These are phyloP conservation scores for Metschnikowia henanensis DNA, from an alignment of 805 yeast species.

Conservation along the genomic window DNA sequence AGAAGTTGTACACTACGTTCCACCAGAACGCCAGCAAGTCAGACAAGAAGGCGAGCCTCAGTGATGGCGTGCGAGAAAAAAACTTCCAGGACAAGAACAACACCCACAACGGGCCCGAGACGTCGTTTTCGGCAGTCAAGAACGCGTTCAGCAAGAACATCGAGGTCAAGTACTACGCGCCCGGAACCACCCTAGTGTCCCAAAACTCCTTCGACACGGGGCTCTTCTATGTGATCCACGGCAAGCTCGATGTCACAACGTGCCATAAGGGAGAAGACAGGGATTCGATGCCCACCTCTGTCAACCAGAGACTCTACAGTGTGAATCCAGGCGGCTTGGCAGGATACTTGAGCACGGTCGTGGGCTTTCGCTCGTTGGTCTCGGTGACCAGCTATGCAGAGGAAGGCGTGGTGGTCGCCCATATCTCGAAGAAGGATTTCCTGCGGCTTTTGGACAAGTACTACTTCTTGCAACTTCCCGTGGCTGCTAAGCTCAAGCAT, in stretches of 20 bases:
- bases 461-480: slow-evolving; percentile 71
- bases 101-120: slow-evolving; percentile 3
- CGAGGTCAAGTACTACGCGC: slow-evolving; percentile 51
- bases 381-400: slow-evolving; percentile 62
- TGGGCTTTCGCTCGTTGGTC: slow-evolving; percentile 79
- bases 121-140: slow-evolving; percentile 52
- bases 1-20: slow-evolving; percentile 33
- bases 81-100: neutral
- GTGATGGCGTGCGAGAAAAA: slow-evolving; percentile 2
- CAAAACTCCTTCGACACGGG: slow-evolving; percentile 74
- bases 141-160: slow-evolving; percentile 59
- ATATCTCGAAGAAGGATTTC: slow-evolving; percentile 60
- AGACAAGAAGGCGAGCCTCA: slow-evolving; percentile 1
- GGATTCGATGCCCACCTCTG: neutral
- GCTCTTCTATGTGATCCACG: slow-evolving; percentile 76
- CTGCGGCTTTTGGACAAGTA: slow-evolving; percentile 71
- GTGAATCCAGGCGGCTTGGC: slow-evolving; percentile 80
- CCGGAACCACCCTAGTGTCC: slow-evolving; percentile 57
- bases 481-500: slow-evolving; percentile 72
- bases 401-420: slow-evolving; percentile 59
- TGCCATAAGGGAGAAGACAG: slow-evolving; percentile 6
- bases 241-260: slow-evolving; percentile 58
- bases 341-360: slow-evolving; percentile 79
- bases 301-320: slow-evolving; percentile 47
- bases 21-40: slow-evolving; percentile 16